These are phyloP conservation scores for Pseudoscleropodium purum DNA, from an alignment of 225 moss, liverwort and hornwort species.

Conservation along the genomic window DNA sequence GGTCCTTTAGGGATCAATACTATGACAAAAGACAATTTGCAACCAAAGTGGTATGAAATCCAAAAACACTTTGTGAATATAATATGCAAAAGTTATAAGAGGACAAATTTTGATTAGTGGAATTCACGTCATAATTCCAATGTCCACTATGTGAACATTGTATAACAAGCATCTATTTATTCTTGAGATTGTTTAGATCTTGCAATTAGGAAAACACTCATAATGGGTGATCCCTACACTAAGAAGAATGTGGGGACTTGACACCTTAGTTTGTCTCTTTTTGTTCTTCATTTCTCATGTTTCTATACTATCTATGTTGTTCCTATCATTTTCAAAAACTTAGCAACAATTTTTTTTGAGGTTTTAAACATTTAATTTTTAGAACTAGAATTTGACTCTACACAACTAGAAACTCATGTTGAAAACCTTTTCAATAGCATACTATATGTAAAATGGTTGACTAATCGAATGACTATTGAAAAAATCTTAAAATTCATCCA, in stretches of 20 bases:
- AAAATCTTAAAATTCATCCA: background rate
- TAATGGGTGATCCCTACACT: no score
- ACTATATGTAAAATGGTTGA: fast-evolving
- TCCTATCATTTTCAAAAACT: background rate
- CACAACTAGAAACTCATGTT: background rate
- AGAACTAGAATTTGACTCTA: background rate
- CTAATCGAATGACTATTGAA: background rate
- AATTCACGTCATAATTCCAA: background rate
- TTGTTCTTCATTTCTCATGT: background rate
- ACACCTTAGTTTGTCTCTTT: background rate
- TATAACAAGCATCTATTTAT: no score
- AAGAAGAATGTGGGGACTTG: background rate
- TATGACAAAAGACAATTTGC: background rate
- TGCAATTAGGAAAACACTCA: no score
- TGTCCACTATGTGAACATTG: fast-evolving
- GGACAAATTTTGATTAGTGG: background rate
- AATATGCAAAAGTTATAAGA: background rate
- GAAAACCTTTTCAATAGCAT: background rate
- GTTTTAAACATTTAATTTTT: background rate
- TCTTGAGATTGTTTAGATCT: background rate
- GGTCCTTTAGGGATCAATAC: no score
- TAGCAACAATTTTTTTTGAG: background rate
- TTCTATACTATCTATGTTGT: background rate
- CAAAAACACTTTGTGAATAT: no score
- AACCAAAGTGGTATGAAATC: no score